Percentiles rank a stretch among this genome's conserved stretches.
Evolutionary conservation across 345 rosid genomes (phyloP).

Genomic region (Murraya paniculata): DNA sequence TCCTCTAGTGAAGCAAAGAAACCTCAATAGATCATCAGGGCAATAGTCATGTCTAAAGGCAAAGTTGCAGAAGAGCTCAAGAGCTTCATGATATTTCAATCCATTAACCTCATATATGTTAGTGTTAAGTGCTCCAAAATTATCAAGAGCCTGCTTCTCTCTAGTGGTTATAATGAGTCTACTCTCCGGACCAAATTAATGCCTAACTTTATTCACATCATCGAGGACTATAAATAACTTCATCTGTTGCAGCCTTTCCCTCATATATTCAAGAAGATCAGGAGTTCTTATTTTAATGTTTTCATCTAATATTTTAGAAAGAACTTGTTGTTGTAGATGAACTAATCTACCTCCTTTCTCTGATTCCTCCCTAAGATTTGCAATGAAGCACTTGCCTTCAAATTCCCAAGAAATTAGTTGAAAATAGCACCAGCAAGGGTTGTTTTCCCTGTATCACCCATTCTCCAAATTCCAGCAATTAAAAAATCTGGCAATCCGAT

Average conservation of each 20-base stretch:
- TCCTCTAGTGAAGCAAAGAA: neutral
- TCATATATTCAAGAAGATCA: no score
- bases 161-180: conserved; percentile 5
- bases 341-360: neutral
- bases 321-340: neutral
- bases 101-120: conserved; percentile 3
- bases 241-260: neutral
- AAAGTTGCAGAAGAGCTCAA: conserved; percentile 1
- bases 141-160: conserved; percentile 3
- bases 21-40: no score
- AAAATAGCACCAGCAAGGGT: neutral
- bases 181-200: neutral
- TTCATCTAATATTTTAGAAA: no score
- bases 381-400: neutral
- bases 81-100: neutral
- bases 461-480: neutral
- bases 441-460: neutral
- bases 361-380: neutral
- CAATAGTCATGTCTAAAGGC: conserved; percentile 4
- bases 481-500: neutral
- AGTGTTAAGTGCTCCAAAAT: neutral
- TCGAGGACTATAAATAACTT: neutral
- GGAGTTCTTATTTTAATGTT: no score
- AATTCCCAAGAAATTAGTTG: neutral
- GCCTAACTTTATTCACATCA: conserved; percentile 2